Conservation (phyloP, 2,329 filamentous ascomycete genomes). For the Sordariomycetes sp. region DNA sequence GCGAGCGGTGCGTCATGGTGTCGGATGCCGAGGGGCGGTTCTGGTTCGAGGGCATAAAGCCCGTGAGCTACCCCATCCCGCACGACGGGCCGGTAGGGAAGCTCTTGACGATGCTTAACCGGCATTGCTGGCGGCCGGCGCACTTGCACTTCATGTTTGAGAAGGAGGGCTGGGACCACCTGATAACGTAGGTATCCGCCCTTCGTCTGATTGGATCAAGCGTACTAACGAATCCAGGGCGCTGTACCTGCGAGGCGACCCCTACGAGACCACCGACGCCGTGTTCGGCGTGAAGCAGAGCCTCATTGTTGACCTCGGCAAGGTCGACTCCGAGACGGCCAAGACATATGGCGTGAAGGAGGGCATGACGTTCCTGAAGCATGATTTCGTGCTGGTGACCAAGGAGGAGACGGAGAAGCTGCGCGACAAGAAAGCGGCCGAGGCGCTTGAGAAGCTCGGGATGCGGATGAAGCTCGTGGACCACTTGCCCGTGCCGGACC, state of each 20-base stretch:
- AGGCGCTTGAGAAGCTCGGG: slow-evolving; percentile 57
- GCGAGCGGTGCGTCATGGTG: slow-evolving; percentile 17
- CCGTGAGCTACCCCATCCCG: slow-evolving; percentile 78
- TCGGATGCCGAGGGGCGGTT: slow-evolving; percentile 35
- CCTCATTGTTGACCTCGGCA: slow-evolving; percentile 54
- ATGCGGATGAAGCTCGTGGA: slow-evolving; percentile 62
- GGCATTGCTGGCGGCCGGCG: slow-evolving; percentile 68
- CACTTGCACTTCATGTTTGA: slow-evolving; percentile 89
- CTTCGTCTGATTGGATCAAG: neutral
- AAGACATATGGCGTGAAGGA: slow-evolving; percentile 52
- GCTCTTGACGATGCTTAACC: slow-evolving; percentile 51
- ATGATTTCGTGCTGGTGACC: slow-evolving; percentile 70
- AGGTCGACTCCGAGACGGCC: slow-evolving; percentile 40
- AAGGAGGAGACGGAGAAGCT: slow-evolving; percentile 57
- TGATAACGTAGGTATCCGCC: slow-evolving; percentile 64
- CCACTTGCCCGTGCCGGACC: slow-evolving; percentile 64
- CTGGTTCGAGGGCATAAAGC: slow-evolving; percentile 78
- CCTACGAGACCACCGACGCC: slow-evolving; percentile 73
- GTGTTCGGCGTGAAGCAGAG: slow-evolving; percentile 83
- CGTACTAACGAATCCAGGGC: slow-evolving; percentile 35
- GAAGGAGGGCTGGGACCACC: slow-evolving; percentile 64
- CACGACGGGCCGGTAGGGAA: slow-evolving; percentile 75
- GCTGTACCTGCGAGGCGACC: slow-evolving; percentile 66
- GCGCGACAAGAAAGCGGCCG: slow-evolving; percentile 51
- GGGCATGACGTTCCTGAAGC: slow-evolving; percentile 51